Conservation (phyloP, 768 basidiomycete species). For the Lactifluus subvellereus region DNA sequence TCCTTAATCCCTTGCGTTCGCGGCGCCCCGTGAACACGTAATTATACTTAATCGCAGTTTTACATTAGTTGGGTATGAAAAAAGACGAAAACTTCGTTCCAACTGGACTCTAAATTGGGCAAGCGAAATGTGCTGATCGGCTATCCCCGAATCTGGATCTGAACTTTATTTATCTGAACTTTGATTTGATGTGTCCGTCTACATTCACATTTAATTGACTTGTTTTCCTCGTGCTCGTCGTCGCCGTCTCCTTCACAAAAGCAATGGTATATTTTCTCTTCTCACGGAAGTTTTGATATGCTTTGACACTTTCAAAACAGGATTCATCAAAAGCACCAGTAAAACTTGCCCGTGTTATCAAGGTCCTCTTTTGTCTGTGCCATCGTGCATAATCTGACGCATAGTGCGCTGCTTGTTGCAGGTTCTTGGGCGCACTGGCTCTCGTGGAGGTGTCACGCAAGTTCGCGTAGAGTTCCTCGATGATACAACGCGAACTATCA, state of each 20-base stretch:
- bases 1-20: neutral
- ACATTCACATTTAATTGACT: neutral
- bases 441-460: conserved; percentile 98
- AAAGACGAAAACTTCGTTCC: too few species aligned
- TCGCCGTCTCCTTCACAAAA: conserved; percentile 21
- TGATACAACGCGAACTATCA: conserved; percentile 90
- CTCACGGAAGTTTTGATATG: neutral
- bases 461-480: conserved; percentile 99
- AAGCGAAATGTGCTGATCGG: neutral
- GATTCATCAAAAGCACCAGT: conserved; percentile 88
- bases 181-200: conserved; percentile 8
- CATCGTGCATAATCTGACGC: conserved; percentile 19
- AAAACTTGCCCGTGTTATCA: conserved; percentile 96
- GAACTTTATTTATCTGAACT: conserved; percentile 16
- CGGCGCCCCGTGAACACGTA: neutral
- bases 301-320: conserved; percentile 36
- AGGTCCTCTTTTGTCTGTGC: conserved; percentile 45
- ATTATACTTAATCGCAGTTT: neutral
- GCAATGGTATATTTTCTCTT: conserved; percentile 29
- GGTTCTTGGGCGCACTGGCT: conserved; percentile 98
- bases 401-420: conserved; percentile 30
- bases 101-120: neutral
- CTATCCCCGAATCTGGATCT: neutral
- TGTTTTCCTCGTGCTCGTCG: neutral
- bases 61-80: too few species aligned